A percentile compares a stretch with the other conserved stretches of the same genome.
These are phyloP conservation scores for Leptographium procerum DNA, from an alignment of 2,329 filamentous ascomycete genomes.

Conservation along the genomic window DNA sequence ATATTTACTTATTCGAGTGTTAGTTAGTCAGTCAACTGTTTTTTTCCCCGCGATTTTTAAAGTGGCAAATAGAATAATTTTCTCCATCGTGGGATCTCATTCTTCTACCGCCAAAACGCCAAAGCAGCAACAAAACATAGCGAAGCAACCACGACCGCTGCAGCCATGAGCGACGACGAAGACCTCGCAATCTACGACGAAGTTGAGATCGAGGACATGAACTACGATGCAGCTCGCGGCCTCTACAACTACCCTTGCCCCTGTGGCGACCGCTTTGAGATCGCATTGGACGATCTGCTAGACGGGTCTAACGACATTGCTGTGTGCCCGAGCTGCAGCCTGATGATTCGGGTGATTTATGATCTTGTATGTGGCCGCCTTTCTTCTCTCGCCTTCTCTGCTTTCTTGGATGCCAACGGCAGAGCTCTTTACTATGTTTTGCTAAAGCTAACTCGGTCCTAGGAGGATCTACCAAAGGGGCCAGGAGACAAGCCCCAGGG, in stretches of 20 bases:
- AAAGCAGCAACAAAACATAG: no score
- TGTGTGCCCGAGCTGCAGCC: constrained; percentile 93
- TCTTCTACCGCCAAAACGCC: neutral
- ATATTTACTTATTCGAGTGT: neutral
- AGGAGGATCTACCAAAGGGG: constrained; percentile 6
- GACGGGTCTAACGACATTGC: constrained; percentile 81
- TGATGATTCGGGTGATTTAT: constrained; percentile 94
- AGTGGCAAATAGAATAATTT: neutral
- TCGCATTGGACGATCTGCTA: constrained; percentile 68
- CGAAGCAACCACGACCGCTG: neutral
- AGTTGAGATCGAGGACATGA: constrained; percentile 99
- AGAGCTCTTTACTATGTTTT: neutral
- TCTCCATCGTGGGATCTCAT: neutral
- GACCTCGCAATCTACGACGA: constrained; percentile 79
- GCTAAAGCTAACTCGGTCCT: neutral
- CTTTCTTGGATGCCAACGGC: neutral
- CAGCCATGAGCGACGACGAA: constrained; percentile 50
- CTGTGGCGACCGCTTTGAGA: constrained; percentile 94
- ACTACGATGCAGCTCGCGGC: constrained; percentile 67
- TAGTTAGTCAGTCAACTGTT: neutral
- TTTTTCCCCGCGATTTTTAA: neutral
- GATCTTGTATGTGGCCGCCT: constrained; percentile 50
- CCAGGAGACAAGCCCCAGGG: neutral
- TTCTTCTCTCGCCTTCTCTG: neutral
- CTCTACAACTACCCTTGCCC: constrained; percentile 96